Evolutionary conservation across 2,329 filamentous ascomycete genomes (phyloP), one percentile per base, ranked within the genome.

Genomic region (Cadophora gregata): DNA sequence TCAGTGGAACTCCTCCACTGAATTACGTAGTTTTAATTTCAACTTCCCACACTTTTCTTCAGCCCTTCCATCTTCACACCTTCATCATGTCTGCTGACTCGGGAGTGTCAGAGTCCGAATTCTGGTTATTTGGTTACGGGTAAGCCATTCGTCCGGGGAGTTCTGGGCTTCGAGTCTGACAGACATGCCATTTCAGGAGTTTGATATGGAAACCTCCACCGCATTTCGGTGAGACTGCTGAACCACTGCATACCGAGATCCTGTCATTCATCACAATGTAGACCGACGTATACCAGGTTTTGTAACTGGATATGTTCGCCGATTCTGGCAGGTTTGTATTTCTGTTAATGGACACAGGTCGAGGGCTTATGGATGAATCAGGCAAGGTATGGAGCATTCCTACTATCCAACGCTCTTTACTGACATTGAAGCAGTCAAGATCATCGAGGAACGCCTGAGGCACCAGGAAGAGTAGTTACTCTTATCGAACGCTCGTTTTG

Each of bases 91-190:
- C 62, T 45, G 48, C 33, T 50, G 31, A 67, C 21, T 53, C 67
- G 51, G 29, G 19, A 60, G 64, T 60, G n/a, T 38, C 67, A 33
- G 64, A 67, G 3, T 59, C 59, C 3, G 92, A 97, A 77, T 93
- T 98, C 75, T 99, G 96, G 96, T 84, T 99, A 55, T 98, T 97
- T 79, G 96, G 96, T 69, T 99, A 98, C 77, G 96, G 95, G 95
- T 97, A 83, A 72, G 84, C 27, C 36, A n/a, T 24, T 38, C 31
- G 29, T 58, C n/a, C 31, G 12, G 59, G 1, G 29, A 19, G 12
- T n/a, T 10, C 14, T 24, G 10, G 14, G 29, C n/a, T n/a, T 56
- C 31, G 29, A 59, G 56, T 59, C 14, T 29, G 25, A 45, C 60
- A 10, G 33, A 38, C 27, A 33, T n/a, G 31, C n/a, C 9, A 56